Evolutionary conservation across 306 rosid genomes (phyloP).

Genomic region (Quercus dentata): DNA sequence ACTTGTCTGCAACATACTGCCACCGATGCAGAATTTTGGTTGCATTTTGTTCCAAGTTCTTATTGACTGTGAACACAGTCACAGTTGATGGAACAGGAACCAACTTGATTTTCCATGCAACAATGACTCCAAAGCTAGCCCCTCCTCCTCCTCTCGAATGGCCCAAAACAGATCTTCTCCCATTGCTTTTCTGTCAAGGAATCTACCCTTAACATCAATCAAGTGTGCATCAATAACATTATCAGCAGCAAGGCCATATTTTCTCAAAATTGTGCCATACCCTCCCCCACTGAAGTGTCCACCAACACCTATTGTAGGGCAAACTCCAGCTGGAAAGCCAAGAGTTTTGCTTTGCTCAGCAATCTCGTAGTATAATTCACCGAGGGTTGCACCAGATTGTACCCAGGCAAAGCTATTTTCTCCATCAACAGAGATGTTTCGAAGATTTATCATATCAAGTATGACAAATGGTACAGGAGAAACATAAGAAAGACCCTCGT

Average conservation of each 20-base stretch:
- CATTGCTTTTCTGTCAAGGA: no score
- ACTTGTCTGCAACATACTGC: conserved; percentile 11
- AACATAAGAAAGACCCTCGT: conserved; percentile 27
- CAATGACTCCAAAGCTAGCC: no score
- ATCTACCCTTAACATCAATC: no score
- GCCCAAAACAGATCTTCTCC: no score
- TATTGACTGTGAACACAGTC: conserved; percentile 11
- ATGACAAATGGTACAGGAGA: neutral
- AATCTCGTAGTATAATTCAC: conserved; percentile 17
- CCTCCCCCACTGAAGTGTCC: conserved; percentile 22
- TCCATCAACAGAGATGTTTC: neutral
- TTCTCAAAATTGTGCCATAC: neutral
- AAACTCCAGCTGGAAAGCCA: conserved; percentile 22
- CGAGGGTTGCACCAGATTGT: conserved; percentile 14
- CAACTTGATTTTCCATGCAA: conserved; percentile 8
- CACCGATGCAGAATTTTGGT: conserved; percentile 3
- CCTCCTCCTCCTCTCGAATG: no score
- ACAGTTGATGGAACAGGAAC: conserved; percentile 18
- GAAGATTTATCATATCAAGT: conserved; percentile 8
- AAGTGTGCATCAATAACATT: no score
- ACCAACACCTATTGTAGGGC: conserved; percentile 14
- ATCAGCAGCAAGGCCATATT: no score
- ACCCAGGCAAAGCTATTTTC: conserved; percentile 1
- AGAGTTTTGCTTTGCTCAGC: conserved; percentile 7
- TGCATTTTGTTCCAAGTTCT: neutral